Percentiles rank a stretch among this genome's conserved stretches.
These are phyloP conservation scores for Eleusine indica DNA, from an alignment of 176 grass and related monocot species.

Conservation along the genomic window DNA sequence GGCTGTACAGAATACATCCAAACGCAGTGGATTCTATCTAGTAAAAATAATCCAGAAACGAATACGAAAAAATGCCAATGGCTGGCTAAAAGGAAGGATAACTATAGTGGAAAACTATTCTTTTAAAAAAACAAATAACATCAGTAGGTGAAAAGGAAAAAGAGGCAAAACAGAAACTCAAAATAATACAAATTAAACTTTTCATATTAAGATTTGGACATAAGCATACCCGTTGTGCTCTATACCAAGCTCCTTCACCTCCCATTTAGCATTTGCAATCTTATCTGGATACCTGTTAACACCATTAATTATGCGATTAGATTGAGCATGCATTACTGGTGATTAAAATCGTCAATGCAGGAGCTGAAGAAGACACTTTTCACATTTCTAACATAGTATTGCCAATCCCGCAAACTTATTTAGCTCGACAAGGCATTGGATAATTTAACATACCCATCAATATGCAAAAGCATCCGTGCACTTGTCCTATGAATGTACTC, in stretches of 20 bases:
- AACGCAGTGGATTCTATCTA: constrained; percentile 1
- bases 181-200: constrained; percentile 17
- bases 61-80: neutral
- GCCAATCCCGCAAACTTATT: constrained; percentile 13
- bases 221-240: constrained; percentile 95
- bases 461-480: constrained; percentile 94
- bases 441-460: constrained; percentile 74
- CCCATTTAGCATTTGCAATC: constrained; percentile 98
- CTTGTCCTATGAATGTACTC: constrained; percentile 93
- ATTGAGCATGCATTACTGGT: constrained; percentile 18
- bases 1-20: neutral
- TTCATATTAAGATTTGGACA: constrained; percentile 41
- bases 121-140: neutral
- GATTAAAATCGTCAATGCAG: constrained; percentile 28
- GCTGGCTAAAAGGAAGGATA: constrained; percentile 23
- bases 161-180: constrained; percentile 13
- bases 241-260: constrained; percentile 96
- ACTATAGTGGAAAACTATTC: neutral
- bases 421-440: constrained; percentile 2
- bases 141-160: neutral
- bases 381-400: constrained; percentile 7
- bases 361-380: constrained; percentile 27
- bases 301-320: constrained; percentile 23
- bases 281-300: constrained; percentile 91
- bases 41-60: constrained; percentile 24